Conservation (phyloP, 305 asterid species). For the Galium porrigens region DNA sequence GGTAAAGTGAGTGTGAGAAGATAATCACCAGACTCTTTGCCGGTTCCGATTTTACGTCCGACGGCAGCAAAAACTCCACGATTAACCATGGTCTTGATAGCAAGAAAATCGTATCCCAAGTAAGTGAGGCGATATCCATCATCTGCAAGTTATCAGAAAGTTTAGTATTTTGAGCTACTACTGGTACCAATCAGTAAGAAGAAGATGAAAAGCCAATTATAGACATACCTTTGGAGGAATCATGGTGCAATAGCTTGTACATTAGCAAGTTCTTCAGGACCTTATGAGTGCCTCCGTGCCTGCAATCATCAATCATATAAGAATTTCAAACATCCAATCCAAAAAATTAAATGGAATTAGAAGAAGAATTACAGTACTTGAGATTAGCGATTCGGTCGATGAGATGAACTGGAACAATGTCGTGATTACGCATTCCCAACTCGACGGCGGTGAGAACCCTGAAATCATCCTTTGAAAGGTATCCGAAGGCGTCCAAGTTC, state of each 20-base stretch:
- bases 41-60: conserved; percentile 88
- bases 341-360: not conserved
- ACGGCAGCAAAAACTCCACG: conserved; percentile 72
- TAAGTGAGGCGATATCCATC: conserved; percentile 87
- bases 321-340: not conserved
- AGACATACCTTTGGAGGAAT: conserved; percentile 57
- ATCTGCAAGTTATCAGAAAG: conserved; percentile 24
- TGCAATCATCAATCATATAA: conserved; percentile 11
- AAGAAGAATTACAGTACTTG: conserved; percentile 23
- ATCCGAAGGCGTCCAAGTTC: conserved; percentile 63
- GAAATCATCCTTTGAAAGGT: conserved; percentile 80
- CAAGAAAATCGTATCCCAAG: conserved; percentile 90
- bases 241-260: conserved; percentile 84
- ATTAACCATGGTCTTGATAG: conserved; percentile 62
- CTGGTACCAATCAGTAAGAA: not conserved
- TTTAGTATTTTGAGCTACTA: too few species aligned
- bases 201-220: not conserved
- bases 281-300: conserved; percentile 88
- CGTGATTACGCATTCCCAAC: conserved; percentile 92
- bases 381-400: conserved; percentile 58
- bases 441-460: conserved; percentile 88
- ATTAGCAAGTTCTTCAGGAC: conserved; percentile 80
- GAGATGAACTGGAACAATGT: conserved; percentile 73
- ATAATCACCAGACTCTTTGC: conserved; percentile 77
- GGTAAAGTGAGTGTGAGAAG: not conserved